phyloP scores from a whole-genome alignment of 2,329 filamentous ascomycete genomes.

The Xylariaceae sp. region DNA sequence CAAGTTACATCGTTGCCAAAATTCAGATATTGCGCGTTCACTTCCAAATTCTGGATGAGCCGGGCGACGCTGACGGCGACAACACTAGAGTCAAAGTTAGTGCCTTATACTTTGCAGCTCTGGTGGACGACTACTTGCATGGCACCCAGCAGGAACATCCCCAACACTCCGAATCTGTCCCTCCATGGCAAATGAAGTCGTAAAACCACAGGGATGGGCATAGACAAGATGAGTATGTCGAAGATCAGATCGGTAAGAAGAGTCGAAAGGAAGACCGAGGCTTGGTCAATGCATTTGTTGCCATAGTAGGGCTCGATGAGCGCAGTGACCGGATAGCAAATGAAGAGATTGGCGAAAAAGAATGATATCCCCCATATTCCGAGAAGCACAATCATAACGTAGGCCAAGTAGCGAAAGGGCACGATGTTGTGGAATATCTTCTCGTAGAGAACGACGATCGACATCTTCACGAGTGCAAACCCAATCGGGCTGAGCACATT shows the following conservation, averaged over 20 bases:
- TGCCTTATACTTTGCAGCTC: not conserved
- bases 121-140: conserved; percentile 13
- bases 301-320: conserved; percentile 24
- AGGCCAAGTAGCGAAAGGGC: conserved; percentile 12
- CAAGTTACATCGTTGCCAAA: conserved; percentile 25
- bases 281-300: conserved; percentile 22
- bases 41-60: conserved; percentile 11
- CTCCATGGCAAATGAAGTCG: conserved; percentile 22
- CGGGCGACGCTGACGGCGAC: conserved; percentile 20
- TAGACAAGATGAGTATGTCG: conserved; percentile 24
- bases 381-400: conserved; percentile 15
- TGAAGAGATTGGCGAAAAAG: conserved; percentile 27
- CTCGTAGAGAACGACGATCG: conserved; percentile 20
- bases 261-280: conserved; percentile 20
- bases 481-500: conserved; percentile 18
- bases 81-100: conserved; percentile 13
- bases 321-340: conserved; percentile 22
- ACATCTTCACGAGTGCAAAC: conserved; percentile 19
- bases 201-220: conserved; percentile 27
- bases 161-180: conserved; percentile 24
- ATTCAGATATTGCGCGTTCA: conserved; percentile 17
- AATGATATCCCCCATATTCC: conserved; percentile 22
- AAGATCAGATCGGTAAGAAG: conserved; percentile 21
- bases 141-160: conserved; percentile 25
- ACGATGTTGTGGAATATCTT: conserved; percentile 15